Percentiles rank a stretch among this genome's conserved stretches.
phyloP scores from a whole-genome alignment of 306 rosid species.

The Rosa multiflora region DNA sequence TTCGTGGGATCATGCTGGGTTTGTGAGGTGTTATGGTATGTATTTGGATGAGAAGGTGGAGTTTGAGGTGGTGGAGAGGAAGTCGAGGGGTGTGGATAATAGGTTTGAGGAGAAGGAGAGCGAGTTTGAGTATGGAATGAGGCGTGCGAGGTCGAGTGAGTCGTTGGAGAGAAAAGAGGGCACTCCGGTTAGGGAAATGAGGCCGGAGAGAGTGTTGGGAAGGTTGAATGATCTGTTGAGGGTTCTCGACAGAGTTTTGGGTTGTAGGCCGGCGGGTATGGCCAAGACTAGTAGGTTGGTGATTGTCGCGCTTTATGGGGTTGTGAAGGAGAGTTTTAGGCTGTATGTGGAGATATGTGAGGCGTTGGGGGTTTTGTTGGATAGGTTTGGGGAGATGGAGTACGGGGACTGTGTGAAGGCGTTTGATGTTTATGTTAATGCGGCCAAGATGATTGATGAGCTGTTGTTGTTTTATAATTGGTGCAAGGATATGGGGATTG shows the following conservation, averaged over 20 bases:
- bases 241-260: slow-evolving; percentile 65
- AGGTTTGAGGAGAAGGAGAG: slow-evolving; percentile 28
- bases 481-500: slow-evolving; percentile 81
- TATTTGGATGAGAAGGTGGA: slow-evolving; percentile 78
- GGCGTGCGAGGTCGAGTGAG: no score
- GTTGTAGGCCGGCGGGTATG: slow-evolving; percentile 63
- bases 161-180: no score
- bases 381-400: slow-evolving; percentile 75
- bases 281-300: slow-evolving; percentile 68
- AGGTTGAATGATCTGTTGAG: slow-evolving; percentile 56
- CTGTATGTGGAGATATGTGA: slow-evolving; percentile 63
- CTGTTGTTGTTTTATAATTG: slow-evolving; percentile 65
- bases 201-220: slow-evolving; percentile 60
- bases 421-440: slow-evolving; percentile 59
- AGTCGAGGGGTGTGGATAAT: slow-evolving; percentile 29
- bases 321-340: slow-evolving; percentile 72
- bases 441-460: slow-evolving; percentile 68
- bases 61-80: slow-evolving; percentile 52
- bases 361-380: slow-evolving; percentile 67
- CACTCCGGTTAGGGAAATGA: slow-evolving; percentile 64
- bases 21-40: slow-evolving; percentile 65
- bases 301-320: slow-evolving; percentile 55
- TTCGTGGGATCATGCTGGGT: slow-evolving; percentile 72
- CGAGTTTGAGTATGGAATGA: slow-evolving; percentile 3
- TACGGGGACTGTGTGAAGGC: slow-evolving; percentile 59